These are phyloP conservation scores for Saksenaea vasiformis DNA, from an alignment of 371 early-diverging fungal species.

Conservation along the genomic window DNA sequence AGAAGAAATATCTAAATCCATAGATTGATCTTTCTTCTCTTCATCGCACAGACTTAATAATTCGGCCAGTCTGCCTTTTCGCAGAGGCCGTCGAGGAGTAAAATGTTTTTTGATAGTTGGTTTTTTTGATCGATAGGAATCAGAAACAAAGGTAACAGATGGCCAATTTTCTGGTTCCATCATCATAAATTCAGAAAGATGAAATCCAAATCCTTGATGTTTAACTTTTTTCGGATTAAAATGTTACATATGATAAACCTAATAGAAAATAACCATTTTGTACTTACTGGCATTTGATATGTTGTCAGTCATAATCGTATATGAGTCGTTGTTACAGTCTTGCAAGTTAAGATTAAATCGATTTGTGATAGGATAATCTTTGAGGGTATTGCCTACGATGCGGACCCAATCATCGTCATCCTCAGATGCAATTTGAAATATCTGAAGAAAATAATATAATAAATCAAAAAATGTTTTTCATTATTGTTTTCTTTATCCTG, in stretches of 20 bases:
- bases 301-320: background rate
- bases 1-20: background rate
- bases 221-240: slow-evolving; percentile 14
- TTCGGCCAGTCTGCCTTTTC: slow-evolving; percentile 4
- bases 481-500: background rate
- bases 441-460: slow-evolving; percentile 3
- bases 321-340: slow-evolving; percentile 6
- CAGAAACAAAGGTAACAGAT: slow-evolving; percentile 9
- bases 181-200: slow-evolving; percentile 14
- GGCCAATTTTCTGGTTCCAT: slow-evolving; percentile 8
- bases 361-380: slow-evolving; percentile 1
- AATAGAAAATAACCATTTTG: background rate
- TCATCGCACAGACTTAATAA: background rate
- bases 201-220: slow-evolving; percentile 19
- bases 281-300: slow-evolving; percentile 14
- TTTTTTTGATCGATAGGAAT: slow-evolving; percentile 7
- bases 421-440: slow-evolving; percentile 8
- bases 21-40: background rate
- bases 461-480: too few species aligned
- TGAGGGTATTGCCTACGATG: slow-evolving; percentile 6
- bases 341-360: slow-evolving; percentile 9
- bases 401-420: slow-evolving; percentile 17
- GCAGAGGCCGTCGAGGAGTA: background rate
- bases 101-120: slow-evolving; percentile 20
- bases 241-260: background rate